Conservation (phyloP, 306 rosid genomes). For the Lupinus albus region DNA sequence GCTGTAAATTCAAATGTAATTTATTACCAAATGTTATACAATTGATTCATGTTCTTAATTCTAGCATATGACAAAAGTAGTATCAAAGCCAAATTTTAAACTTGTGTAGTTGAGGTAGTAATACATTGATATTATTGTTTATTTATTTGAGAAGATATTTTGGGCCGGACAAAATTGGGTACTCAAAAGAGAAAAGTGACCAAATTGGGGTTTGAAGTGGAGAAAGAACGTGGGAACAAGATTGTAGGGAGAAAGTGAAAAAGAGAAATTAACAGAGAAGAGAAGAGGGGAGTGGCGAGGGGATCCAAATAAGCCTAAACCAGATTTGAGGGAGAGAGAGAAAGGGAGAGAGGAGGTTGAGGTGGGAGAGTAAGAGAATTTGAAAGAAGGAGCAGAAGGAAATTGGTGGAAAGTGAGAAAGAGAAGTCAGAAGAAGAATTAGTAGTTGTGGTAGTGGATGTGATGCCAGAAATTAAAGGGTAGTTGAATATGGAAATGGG, state of each 20-base stretch:
- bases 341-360: slow-evolving; percentile 47
- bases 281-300: slow-evolving; percentile 75
- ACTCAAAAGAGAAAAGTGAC: slow-evolving; percentile 72
- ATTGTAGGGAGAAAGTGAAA: slow-evolving; percentile 48
- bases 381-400: slow-evolving; percentile 61
- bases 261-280: slow-evolving; percentile 65
- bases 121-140: no score
- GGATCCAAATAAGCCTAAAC: slow-evolving; percentile 78
- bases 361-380: slow-evolving; percentile 61
- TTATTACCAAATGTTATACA: no score
- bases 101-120: no score
- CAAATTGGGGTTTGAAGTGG: slow-evolving; percentile 76
- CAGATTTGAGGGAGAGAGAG: no score
- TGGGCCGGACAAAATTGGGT: no score
- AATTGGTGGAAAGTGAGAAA: slow-evolving; percentile 67
- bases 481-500: no score
- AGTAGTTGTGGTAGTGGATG: slow-evolving; percentile 49
- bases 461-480: slow-evolving; percentile 59
- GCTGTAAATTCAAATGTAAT: no score
- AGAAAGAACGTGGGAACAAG: slow-evolving; percentile 65
- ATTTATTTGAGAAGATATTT: no score
- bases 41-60: no score
- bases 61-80: no score
- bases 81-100: no score
- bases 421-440: slow-evolving; percentile 56